Percentiles rank a stretch among this genome's conserved stretches.
Conservation (phyloP, 441 rosid genomes). For the Geranium incanum region DNA sequence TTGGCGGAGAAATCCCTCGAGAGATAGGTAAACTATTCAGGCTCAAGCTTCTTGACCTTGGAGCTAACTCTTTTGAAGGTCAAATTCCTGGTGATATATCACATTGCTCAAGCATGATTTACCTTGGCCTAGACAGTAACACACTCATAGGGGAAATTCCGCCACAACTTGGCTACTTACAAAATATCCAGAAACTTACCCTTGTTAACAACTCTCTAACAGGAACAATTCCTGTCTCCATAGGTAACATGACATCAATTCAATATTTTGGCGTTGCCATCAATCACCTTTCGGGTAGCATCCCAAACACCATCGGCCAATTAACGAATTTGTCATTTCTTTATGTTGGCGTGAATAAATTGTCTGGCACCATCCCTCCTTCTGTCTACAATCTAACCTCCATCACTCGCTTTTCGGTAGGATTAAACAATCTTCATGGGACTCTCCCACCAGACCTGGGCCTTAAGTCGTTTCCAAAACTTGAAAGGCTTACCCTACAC, state of each 20-base stretch:
- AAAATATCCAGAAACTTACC: background rate
- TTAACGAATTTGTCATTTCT: background rate
- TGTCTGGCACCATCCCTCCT: constrained; percentile 24
- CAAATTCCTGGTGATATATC: too few species aligned
- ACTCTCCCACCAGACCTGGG: constrained; percentile 20
- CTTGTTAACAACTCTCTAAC: background rate
- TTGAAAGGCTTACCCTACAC: background rate
- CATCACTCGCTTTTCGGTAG: background rate
- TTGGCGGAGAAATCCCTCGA: too few species aligned
- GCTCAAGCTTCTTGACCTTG: too few species aligned
- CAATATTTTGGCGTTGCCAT: accelerated
- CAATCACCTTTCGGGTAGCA: constrained; percentile 16
- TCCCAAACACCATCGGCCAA: constrained; percentile 14
- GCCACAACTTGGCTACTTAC: background rate
- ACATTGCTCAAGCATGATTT: too few species aligned
- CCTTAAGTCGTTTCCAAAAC: constrained; percentile 7
- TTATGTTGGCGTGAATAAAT: background rate
- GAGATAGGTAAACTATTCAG: too few species aligned
- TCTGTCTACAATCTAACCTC: constrained; percentile 25
- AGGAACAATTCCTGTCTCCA: constrained; percentile 16
- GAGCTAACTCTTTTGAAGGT: too few species aligned
- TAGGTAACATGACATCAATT: constrained; percentile 20
- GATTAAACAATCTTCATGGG: constrained; percentile 18
- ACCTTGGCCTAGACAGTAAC: background rate
- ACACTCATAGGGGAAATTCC: constrained; percentile 6